Evolutionary conservation across 495 filamentous ascomycete species (phyloP).

Genomic region (Podospora pseudopauciseta): DNA sequence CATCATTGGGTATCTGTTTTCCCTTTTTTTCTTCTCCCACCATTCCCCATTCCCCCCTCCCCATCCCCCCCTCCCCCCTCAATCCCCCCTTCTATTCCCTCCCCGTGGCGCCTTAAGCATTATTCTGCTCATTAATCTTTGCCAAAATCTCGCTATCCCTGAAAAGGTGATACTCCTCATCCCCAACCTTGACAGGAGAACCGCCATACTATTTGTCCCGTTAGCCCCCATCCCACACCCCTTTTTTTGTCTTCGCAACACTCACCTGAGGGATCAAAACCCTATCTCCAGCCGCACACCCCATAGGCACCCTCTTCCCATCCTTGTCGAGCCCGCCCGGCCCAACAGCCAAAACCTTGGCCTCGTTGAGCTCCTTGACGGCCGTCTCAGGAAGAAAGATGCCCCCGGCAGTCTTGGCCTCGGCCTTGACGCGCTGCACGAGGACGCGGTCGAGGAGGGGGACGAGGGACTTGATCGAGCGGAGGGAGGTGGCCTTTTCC

Average conservation of each 20-base stretch:
- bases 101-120: not conserved
- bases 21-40: slow-evolving; percentile 14
- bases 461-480: slow-evolving; percentile 90
- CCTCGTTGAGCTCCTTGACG: slow-evolving; percentile 98
- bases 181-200: slow-evolving; percentile 92
- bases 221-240: slow-evolving; percentile 25
- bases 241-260: too few species aligned
- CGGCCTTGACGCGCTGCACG: slow-evolving; percentile 96
- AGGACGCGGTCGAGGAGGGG: slow-evolving; percentile 98
- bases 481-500: slow-evolving; percentile 65
- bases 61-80: not conserved
- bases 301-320: slow-evolving; percentile 77
- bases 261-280: slow-evolving; percentile 94
- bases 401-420: slow-evolving; percentile 89
- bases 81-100: not conserved
- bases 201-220: slow-evolving; percentile 72
- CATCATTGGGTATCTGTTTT: slow-evolving; percentile 35
- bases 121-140: slow-evolving; percentile 79
- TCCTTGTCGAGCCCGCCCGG: slow-evolving; percentile 83
- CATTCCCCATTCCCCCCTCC: too few species aligned
- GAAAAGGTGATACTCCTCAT: slow-evolving; percentile 94
- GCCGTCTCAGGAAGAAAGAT: slow-evolving; percentile 96
- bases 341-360: slow-evolving; percentile 89
- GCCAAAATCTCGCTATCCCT: slow-evolving; percentile 88
- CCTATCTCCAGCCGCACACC: slow-evolving; percentile 79